Base-by-base conservation (phyloP, 345 rosid species). In the Bruguiera gymnorhiza region DNA sequence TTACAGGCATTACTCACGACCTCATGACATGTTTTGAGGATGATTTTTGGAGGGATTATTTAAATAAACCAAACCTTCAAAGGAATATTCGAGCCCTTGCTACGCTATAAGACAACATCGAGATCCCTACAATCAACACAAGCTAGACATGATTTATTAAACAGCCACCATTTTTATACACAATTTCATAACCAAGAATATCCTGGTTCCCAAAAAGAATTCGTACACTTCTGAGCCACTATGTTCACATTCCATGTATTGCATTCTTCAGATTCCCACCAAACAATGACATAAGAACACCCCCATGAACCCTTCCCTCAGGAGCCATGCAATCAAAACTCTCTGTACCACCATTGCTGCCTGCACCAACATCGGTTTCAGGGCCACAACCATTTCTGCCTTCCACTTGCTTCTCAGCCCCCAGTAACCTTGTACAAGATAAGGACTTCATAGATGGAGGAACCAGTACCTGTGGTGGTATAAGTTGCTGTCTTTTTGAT, bases 261-360 rank as follows among this genome's bases (percentile, higher is more conserved):
- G 88, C 79, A 69, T 80, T 81, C 76, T 82, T 87, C 76, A 89
- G 73, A 79, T 74, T 87, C 48, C 96, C 96, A 62, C 87, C 83
- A 55, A 91, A 84, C 78, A 94, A 73, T 71, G 93, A 91, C 98
- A 94, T 86, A 23, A 91, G 92, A 36, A 87, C 88, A 0, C 97
- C 99, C 0, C 99, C 99, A 50, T 94, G 99, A 57, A 94, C 97
- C 86, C 97, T 89, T 71, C 96, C 99, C 83, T 94, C 99, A 1
- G 99, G 97, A 72, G 88, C 76, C 85, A 80, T 71, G 70, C 73
- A 77, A 55, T 91, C 89, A 5, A 78, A 72, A 73, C 82, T 79
- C 77, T 76, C 79, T 39, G 59, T 72, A 54, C 80, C 76, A 60
- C 67, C 76, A 52, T 27, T 65, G 46, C 75, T 62, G 63, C 69